These are phyloP conservation scores for Pyricularia sp. DNA, from an alignment of 2,329 filamentous ascomycete species.

Conservation along the genomic window DNA sequence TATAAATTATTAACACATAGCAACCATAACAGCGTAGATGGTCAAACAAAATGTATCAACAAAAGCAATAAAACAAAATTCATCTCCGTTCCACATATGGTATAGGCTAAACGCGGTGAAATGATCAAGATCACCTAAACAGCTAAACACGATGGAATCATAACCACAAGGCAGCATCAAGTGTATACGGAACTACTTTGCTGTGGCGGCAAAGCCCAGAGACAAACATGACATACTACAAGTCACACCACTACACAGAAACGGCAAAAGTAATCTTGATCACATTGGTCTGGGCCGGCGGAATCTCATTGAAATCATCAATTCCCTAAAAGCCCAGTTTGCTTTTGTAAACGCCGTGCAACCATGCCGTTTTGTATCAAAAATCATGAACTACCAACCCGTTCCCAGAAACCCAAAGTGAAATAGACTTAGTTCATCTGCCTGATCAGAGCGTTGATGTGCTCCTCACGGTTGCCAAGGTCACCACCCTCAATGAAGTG, in stretches of 20 bases:
- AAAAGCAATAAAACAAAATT: too few species aligned
- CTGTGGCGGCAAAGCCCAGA: background rate
- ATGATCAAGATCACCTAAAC: too few species aligned
- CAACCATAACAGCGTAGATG: too few species aligned
- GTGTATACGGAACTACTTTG: too few species aligned
- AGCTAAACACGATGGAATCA: too few species aligned
- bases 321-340: constrained; percentile 16
- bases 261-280: constrained; percentile 7
- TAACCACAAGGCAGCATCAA: too few species aligned
- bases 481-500: constrained; percentile 99
- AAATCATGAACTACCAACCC: constrained; percentile 4
- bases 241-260: background rate
- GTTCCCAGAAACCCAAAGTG: constrained; percentile 13
- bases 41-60: background rate
- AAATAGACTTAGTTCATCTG: constrained; percentile 77
- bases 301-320: constrained; percentile 14
- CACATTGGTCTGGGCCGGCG: constrained; percentile 7
- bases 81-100: too few species aligned
- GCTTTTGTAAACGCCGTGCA: constrained; percentile 22
- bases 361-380: constrained; percentile 15
- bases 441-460: constrained; percentile 91
- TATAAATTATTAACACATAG: background rate
- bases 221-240: background rate
- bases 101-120: too few species aligned
- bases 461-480: constrained; percentile 94